Conservation (phyloP, 192 early-diverging fungal genomes). For the Chytriomyces sp. region DNA sequence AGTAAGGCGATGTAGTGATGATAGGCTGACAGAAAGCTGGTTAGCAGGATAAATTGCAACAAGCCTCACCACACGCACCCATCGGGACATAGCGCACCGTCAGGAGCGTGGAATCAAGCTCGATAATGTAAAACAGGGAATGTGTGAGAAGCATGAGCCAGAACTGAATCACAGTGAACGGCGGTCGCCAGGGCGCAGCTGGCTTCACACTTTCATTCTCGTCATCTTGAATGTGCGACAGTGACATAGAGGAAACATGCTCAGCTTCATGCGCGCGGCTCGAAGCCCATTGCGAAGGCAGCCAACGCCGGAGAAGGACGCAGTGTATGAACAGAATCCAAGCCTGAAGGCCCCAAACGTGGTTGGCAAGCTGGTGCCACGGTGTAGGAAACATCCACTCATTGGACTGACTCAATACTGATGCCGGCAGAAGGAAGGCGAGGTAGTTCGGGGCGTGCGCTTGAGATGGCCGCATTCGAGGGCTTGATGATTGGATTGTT, state of each 20-base stretch:
- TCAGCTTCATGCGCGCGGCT: not conserved
- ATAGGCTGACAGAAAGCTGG: too few relatives aligned
- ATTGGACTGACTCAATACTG: not conserved
- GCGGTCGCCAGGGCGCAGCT: too few relatives aligned
- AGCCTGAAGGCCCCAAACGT: constrained; percentile 16
- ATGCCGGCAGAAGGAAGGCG: not conserved
- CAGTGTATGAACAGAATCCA: constrained; percentile 26
- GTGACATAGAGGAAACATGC: too few relatives aligned
- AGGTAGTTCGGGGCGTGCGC: not conserved
- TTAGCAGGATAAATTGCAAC: not conserved
- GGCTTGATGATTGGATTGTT: too few relatives aligned
- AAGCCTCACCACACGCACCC: not conserved
- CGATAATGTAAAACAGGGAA: constrained; percentile 17
- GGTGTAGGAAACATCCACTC: constrained; percentile 23
- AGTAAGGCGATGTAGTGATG: constrained; percentile 25
- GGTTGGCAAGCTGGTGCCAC: constrained; percentile 5
- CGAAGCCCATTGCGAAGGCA: constrained; percentile 8
- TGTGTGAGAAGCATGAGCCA: constrained; percentile 23
- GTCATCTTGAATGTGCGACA: not conserved
- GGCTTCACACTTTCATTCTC: not conserved
- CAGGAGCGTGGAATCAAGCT: constrained; percentile 20
- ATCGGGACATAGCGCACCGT: constrained; percentile 20
- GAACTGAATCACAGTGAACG: constrained; percentile 21
- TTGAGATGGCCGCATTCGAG: not conserved
- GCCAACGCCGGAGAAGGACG: constrained; percentile 8